phyloP scores from a whole-genome alignment of 2,329 filamentous ascomycete genomes.

The Thermomyces lanuginosus region DNA sequence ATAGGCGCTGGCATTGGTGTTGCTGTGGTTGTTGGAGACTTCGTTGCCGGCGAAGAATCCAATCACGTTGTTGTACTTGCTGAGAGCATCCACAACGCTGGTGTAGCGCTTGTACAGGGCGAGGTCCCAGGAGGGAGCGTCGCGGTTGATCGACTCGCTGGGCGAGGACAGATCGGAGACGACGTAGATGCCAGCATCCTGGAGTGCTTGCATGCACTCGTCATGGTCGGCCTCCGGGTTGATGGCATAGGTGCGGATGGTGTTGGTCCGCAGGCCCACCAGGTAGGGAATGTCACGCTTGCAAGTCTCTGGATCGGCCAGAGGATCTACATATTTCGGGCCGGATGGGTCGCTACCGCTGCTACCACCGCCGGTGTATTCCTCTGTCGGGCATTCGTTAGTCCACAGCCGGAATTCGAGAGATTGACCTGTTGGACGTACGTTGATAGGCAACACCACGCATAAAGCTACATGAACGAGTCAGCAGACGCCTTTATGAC shows the following conservation, averaged over 20 bases:
- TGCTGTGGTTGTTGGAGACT: conserved; percentile 75
- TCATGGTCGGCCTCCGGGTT: conserved; percentile 64
- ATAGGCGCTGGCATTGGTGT: conserved; percentile 78
- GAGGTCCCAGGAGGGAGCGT: conserved; percentile 61
- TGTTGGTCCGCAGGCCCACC: conserved; percentile 66
- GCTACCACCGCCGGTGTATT: conserved; percentile 39
- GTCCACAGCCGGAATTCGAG: conserved; percentile 5
- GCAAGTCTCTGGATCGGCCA: conserved; percentile 56
- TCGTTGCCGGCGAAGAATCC: conserved; percentile 99
- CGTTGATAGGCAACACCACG: conserved; percentile 88
- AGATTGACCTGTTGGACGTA: conserved; percentile 15
- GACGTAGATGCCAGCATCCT: conserved; percentile 83
- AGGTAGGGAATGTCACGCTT: conserved; percentile 74
- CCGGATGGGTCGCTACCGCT: conserved; percentile 28
- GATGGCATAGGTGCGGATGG: conserved; percentile 88
- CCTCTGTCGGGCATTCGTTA: conserved; percentile 39
- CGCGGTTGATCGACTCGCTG: conserved; percentile 65
- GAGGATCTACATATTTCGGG: conserved; percentile 60
- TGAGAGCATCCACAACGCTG: conserved; percentile 62
- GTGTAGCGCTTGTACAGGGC: conserved; percentile 68
- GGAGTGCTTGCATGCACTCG: conserved; percentile 68
- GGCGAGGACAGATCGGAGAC: conserved; percentile 82
- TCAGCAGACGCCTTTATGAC: conserved; percentile 1
- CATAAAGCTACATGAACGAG: conserved; percentile 46
- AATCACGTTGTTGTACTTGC: conserved; percentile 74